Evolutionary conservation across 2,329 filamentous ascomycete genomes (phyloP), one percentile per base, ranked within the genome.

Genomic region (Trichoderma sp.): DNA sequence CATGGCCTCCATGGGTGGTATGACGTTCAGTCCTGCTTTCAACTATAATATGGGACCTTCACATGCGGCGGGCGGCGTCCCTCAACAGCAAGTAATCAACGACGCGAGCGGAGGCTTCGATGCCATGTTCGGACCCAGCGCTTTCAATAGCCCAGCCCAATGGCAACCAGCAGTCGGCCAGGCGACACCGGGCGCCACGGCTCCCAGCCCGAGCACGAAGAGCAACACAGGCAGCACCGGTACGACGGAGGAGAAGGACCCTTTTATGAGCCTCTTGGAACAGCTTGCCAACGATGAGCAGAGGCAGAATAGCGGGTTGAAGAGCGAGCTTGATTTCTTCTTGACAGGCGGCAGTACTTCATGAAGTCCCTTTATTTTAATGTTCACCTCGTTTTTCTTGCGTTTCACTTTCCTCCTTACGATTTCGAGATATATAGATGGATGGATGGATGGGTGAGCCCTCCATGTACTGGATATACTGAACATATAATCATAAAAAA

Each of bases 251-350:
- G 93, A 95, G 75, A 94, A 93, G 76, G 93, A 96, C 77, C 93
- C 93, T 0, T 96, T 97, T 77, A 81, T 96, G 53, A 92, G 88
- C 73, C 81, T 96, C 55, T 82, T 96, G 43, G 93, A 96, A 79
- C 93, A 96, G 81, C 85, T 96, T 72, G 93, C 93, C 0, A 93
- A 96, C 80, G 94, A 93, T 76, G 93, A 95, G 80, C 88, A 92
- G 68, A 79, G 79, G 26, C 77, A 81, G 68, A 85, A 85, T 55
- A 84, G 88, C 66, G 92, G 91, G 0, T 88, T 90, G 11, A 91
- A 91, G 13, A 91, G 87, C 74, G 93, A 95, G 77, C 82, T 96
- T 76, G 93, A 95, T 79, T 95, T 93, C 81, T 95, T 95, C 77
- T 82, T 95, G 32, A 79, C 77, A 23, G 77, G 78, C 26, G 72